These are phyloP conservation scores for Talaromyces stipitatus DNA, from an alignment of 495 filamentous ascomycete species.

Conservation along the genomic window DNA sequence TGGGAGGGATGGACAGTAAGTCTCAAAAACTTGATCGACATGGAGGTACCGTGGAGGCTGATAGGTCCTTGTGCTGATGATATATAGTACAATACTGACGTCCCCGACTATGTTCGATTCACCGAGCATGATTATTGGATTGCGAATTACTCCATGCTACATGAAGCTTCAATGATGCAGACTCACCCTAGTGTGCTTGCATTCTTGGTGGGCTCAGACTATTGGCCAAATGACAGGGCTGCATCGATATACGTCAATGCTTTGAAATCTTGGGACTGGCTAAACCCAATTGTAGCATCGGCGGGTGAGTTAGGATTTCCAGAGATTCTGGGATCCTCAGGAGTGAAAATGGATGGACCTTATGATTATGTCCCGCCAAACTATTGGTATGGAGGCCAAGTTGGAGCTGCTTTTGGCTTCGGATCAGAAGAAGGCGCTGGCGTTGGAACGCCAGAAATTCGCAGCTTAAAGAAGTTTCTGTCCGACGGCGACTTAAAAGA, in stretches of 20 bases:
- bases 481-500: slow-evolving; percentile 39
- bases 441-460: slow-evolving; percentile 52
- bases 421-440: slow-evolving; percentile 55
- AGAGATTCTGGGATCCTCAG: slow-evolving; percentile 40
- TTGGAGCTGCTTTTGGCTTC: slow-evolving; percentile 55
- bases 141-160: slow-evolving; percentile 46
- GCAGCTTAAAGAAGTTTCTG: slow-evolving; percentile 48
- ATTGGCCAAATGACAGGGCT: slow-evolving; percentile 52
- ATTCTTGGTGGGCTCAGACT: slow-evolving; percentile 56
- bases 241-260: slow-evolving; percentile 43
- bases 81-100: slow-evolving; percentile 41
- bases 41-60: neutral
- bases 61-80: neutral
- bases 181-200: slow-evolving; percentile 47
- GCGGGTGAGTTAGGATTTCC: slow-evolving; percentile 50
- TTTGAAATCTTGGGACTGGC: slow-evolving; percentile 45
- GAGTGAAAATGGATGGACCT: slow-evolving; percentile 61
- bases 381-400: slow-evolving; percentile 49
- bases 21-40: neutral
- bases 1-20: slow-evolving; percentile 54
- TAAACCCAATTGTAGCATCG: slow-evolving; percentile 48
- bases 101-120: slow-evolving; percentile 43
- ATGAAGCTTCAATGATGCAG: slow-evolving; percentile 55
- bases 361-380: slow-evolving; percentile 62
- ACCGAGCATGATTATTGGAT: slow-evolving; percentile 42